Conservation (phyloP, 805 yeast species). For the Nakazawaea anatomiae region DNA sequence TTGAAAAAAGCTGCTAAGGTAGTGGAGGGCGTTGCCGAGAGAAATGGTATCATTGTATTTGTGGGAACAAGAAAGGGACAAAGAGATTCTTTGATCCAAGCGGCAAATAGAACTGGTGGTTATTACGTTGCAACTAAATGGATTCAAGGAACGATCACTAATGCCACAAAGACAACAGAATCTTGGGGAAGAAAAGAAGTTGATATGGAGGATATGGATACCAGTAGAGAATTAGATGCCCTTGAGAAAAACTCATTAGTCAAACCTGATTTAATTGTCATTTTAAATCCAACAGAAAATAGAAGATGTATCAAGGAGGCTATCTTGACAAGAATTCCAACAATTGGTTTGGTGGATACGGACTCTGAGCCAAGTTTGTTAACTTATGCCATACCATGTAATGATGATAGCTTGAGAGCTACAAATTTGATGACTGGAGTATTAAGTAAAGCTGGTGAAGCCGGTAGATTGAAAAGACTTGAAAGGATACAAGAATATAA, state of each 20-base stretch:
- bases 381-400: conserved; percentile 94
- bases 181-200: conserved; percentile 67
- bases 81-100: conserved; percentile 64
- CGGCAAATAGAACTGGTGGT: conserved; percentile 73
- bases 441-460: conserved; percentile 77
- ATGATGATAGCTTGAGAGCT: conserved; percentile 85
- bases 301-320: conserved; percentile 79
- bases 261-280: conserved; percentile 84
- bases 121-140: conserved; percentile 80
- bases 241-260: conserved; percentile 48
- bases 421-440: conserved; percentile 78
- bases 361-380: conserved; percentile 86
- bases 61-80: conserved; percentile 84
- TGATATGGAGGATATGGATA: conserved; percentile 64
- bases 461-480: conserved; percentile 61
- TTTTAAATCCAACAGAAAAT: conserved; percentile 85
- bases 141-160: conserved; percentile 94
- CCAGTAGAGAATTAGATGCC: conserved; percentile 49
- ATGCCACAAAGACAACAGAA: conserved; percentile 59
- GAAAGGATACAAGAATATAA: conserved; percentile 29
- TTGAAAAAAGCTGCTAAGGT: conserved; percentile 81
- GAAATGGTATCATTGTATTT: conserved; percentile 76
- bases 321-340: conserved; percentile 75
- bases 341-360: conserved; percentile 91
- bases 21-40: conserved; percentile 73